Percentiles rank a stretch among this genome's conserved stretches.
Conservation (phyloP, 805 yeast genomes). For the Saccharomycopsis selenospora region DNA sequence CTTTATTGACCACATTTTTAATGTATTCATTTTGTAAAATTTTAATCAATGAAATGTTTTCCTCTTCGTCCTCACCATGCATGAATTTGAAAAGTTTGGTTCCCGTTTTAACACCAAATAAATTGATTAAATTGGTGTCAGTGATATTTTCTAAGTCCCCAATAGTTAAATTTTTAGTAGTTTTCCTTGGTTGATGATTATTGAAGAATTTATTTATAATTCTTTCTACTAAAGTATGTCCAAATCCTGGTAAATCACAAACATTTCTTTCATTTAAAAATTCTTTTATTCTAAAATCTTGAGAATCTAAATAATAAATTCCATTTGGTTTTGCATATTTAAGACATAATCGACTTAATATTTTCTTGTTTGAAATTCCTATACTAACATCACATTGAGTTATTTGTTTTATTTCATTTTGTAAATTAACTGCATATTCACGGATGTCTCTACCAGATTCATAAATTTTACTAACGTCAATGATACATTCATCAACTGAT, state of each 20-base stretch:
- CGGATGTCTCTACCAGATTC: conserved; percentile 1
- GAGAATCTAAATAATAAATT: conserved; percentile 31
- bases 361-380: conserved; percentile 68
- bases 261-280: conserved; percentile 34
- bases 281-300: conserved; percentile 23
- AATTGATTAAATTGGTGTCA: conserved; percentile 31
- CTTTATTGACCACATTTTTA: conserved; percentile 43
- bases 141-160: conserved; percentile 50
- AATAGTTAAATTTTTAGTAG: conserved; percentile 23
- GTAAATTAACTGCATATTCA: conserved; percentile 29
- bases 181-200: conserved; percentile 21
- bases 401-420: conserved; percentile 33
- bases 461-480: conserved; percentile 45
- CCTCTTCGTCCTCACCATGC: conserved; percentile 61
- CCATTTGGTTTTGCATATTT: conserved; percentile 80
- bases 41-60: conserved; percentile 32
- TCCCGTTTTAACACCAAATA: conserved; percentile 70
- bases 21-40: conserved; percentile 20
- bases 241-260: conserved; percentile 38
- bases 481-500: conserved; percentile 86
- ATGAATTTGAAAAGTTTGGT: conserved; percentile 50
- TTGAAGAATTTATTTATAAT: conserved; percentile 1
- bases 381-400: conserved; percentile 70
- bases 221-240: conserved; percentile 22
- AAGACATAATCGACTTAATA: conserved; percentile 71